A percentile compares a stretch with the other conserved stretches of the same genome.
phyloP scores from a whole-genome alignment of 2,329 filamentous ascomycete genomes.

The Botrytis squamosa region DNA sequence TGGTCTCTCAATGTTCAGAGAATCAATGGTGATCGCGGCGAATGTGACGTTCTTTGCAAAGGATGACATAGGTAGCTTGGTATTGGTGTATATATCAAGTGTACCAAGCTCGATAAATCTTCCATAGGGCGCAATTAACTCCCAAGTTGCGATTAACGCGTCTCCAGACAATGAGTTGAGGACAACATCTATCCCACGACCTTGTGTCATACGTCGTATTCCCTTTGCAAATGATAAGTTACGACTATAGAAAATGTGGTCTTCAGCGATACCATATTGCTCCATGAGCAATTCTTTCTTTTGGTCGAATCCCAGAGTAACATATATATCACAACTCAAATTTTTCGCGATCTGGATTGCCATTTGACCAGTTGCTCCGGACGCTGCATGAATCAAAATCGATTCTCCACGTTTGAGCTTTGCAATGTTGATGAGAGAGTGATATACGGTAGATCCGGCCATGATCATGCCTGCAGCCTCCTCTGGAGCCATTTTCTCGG shows the following conservation, averaged over 20 bases:
- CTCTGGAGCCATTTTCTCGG: too few species aligned
- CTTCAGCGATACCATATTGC: not conserved
- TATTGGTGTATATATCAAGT: too few species aligned
- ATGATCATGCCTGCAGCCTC: too few species aligned
- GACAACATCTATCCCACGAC: not conserved
- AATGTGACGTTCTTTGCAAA: too few species aligned
- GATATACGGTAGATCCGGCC: not conserved
- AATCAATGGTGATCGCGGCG: too few species aligned
- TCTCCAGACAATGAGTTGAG: not conserved
- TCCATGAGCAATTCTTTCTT: not conserved
- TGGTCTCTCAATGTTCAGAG: too few species aligned
- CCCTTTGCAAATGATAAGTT: not conserved
- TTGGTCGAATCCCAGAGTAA: not conserved
- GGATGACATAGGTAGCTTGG: too few species aligned
- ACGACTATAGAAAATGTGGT: not conserved
- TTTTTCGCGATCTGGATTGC: not conserved
- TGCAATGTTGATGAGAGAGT: not conserved
- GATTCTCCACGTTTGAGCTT: not conserved
- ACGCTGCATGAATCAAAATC: not conserved
- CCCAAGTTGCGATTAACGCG: not conserved
- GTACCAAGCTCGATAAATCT: constrained; percentile 3
- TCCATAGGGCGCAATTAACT: not conserved
- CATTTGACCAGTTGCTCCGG: not conserved
- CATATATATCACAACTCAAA: not conserved
- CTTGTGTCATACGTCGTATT: not conserved